phyloP scores from a whole-genome alignment of 352 stramenopile genomes.

The Globisporangium canariense region DNA sequence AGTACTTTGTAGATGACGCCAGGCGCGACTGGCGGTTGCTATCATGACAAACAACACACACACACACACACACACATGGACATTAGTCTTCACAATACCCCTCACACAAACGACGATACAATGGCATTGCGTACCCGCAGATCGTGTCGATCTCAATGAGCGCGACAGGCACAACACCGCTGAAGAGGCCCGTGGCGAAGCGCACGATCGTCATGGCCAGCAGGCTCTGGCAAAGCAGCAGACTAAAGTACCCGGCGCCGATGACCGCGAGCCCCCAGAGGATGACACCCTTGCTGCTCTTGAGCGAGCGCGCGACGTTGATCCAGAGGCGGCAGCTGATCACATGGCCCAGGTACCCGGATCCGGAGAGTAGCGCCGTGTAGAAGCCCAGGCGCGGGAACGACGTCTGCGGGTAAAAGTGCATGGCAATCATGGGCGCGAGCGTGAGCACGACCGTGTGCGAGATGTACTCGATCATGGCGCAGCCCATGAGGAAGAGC shows the following conservation, averaged over 20 bases:
- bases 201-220: slow-evolving; percentile 74
- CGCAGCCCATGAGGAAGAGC: slow-evolving; percentile 76
- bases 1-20: slow-evolving; percentile 56
- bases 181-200: slow-evolving; percentile 74
- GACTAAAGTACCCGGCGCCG: slow-evolving; percentile 62
- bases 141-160: slow-evolving; percentile 84
- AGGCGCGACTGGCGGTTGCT: slow-evolving; percentile 67
- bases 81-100: background rate
- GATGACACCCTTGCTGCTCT: slow-evolving; percentile 79
- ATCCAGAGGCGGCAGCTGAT: slow-evolving; percentile 80
- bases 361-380: slow-evolving; percentile 62
- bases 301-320: slow-evolving; percentile 64
- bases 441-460: slow-evolving; percentile 70
- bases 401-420: slow-evolving; percentile 74
- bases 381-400: slow-evolving; percentile 77
- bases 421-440: slow-evolving; percentile 67
- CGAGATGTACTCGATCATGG: slow-evolving; percentile 75
- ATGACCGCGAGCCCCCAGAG: slow-evolving; percentile 75
- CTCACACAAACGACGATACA: background rate
- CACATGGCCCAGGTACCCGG: slow-evolving; percentile 63
- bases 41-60: background rate
- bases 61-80: slow-evolving; percentile 1
- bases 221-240: slow-evolving; percentile 75
- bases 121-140: slow-evolving; percentile 38
- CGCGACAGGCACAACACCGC: slow-evolving; percentile 65